Evolutionary conservation across 2,329 filamentous ascomycete genomes (phyloP).

Genomic region (Fusarium virguliforme): DNA sequence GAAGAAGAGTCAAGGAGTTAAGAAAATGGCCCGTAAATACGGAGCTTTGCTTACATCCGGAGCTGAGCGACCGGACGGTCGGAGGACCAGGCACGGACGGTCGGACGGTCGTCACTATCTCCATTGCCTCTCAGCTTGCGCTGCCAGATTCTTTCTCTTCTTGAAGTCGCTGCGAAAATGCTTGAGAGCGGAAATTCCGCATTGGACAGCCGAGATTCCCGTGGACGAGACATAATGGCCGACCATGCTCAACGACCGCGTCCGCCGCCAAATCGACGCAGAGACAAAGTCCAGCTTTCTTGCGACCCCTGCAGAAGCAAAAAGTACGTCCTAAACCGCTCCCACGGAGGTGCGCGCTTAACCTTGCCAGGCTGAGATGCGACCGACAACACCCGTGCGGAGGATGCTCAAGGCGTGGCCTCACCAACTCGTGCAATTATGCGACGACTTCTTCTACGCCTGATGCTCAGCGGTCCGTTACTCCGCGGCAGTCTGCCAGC

Average conservation of each 20-base stretch:
- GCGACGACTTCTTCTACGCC: constrained; percentile 29
- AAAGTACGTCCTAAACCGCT: constrained; percentile 29
- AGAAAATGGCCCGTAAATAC: constrained; percentile 21
- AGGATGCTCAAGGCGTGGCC: constrained; percentile 32
- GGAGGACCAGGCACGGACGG: constrained; percentile 20
- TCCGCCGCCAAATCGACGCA: constrained; percentile 35
- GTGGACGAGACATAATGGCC: constrained; percentile 20
- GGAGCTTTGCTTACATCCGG: constrained; percentile 20
- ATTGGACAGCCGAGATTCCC: constrained; percentile 4
- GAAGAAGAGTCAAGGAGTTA: too few relatives aligned
- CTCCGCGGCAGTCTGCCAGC: constrained; percentile 21
- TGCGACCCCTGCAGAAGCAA: constrained; percentile 33
- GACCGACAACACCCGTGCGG: constrained; percentile 36
- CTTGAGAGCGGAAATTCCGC: background rate
- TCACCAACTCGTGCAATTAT: constrained; percentile 32
- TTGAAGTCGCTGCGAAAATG: background rate
- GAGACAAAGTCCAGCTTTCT: constrained; percentile 40
- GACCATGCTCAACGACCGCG: constrained; percentile 32
- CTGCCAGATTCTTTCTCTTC: constrained; percentile 13
- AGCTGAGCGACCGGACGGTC: background rate
- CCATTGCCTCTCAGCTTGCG: constrained; percentile 17
- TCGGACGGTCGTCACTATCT: constrained; percentile 30
- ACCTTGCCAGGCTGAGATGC: constrained; percentile 32
- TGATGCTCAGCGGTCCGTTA: constrained; percentile 15
- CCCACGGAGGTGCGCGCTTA: constrained; percentile 17